Base-by-base conservation (phyloP, 805 yeast species). In the Tetrapisispora fleetii region DNA sequence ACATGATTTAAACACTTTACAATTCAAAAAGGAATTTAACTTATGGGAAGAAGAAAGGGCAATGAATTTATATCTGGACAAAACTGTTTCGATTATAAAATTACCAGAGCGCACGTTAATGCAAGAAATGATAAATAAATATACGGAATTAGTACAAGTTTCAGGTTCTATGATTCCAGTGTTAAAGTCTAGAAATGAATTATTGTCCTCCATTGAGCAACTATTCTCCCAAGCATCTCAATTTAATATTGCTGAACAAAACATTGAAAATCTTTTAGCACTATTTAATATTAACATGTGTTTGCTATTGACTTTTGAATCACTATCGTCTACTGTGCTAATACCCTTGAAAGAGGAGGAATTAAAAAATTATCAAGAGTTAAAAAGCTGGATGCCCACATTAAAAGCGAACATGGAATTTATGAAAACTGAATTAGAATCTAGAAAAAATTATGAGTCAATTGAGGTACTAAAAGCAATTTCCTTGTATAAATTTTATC, bases 281-380 rank as follows among this genome's bases (percentile, higher is more conserved):
- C 47, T 54, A 30, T 64, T 64, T 11, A 41, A 49, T 13, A 46
- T 56, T 16, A 46, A 63, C 2, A 43, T 62, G 40, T 54, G 58
- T 43, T 44, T 61, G 21, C 43, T 63, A 38, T 48, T 60, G 24
- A 50, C 60, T 11, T 61, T 54, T 44, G 64, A 63, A 41, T 50
- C 64, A 1, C 47, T 61, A 41, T 49, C 60, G 2, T 61, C 65
- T 2, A 55, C 63, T 3, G 67, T 63, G 4, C 48, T 63, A 35
- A 58, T 63, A n/a, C 54, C 59, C 13, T 47, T 63, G 22, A 59
- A 56, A 40, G 62, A 59, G 38, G 62, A 58, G 11, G 55, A 55
- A 45, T 30, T 54, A 30, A 45, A 43, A n/a, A 46, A 47, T 32
- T 60, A 57, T 33, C 49, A 51, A n/a, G 50, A 50, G 41, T 50